These are phyloP conservation scores for Brasilioporus rufonigricans DNA, from an alignment of 768 basidiomycete species.

Conservation along the genomic window DNA sequence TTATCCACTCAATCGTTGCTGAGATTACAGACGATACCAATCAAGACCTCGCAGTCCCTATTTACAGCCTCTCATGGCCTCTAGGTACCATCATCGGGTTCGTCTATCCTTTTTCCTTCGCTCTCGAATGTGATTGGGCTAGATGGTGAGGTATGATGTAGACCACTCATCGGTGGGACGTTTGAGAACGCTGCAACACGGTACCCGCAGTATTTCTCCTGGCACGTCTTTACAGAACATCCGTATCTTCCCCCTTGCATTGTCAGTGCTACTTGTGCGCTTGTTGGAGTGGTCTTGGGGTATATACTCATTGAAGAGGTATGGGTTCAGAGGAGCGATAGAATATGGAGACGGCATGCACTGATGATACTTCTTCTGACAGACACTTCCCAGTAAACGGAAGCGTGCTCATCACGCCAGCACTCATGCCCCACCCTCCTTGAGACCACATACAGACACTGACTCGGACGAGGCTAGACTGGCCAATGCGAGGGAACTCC, in stretches of 20 bases:
- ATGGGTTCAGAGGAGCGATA: neutral
- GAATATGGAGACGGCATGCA: neutral
- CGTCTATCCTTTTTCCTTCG: neutral
- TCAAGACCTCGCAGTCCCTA: constrained; percentile 54
- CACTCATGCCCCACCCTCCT: neutral
- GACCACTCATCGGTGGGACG: constrained; percentile 20
- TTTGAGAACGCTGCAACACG: constrained; percentile 15
- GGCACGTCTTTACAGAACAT: constrained; percentile 11
- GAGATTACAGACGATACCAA: constrained; percentile 65
- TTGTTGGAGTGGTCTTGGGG: constrained; percentile 10
- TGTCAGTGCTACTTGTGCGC: constrained; percentile 6
- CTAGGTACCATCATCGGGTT: constrained; percentile 56
- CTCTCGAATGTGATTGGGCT: neutral
- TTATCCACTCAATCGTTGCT: constrained; percentile 56
- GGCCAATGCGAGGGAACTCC: neutral
- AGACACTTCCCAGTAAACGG: constrained; percentile 22
- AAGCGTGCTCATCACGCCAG: neutral
- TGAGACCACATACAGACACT: neutral
- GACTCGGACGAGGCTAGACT: neutral
- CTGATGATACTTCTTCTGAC: neutral
- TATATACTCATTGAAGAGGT: constrained; percentile 24
- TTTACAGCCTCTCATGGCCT: constrained; percentile 59
- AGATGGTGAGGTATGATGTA: neutral
- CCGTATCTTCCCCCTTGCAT: no score
- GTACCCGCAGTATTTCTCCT: constrained; percentile 7